phyloP scores from a whole-genome alignment of 768 basidiomycete genomes.

The Termitomyces bulborhizus region DNA sequence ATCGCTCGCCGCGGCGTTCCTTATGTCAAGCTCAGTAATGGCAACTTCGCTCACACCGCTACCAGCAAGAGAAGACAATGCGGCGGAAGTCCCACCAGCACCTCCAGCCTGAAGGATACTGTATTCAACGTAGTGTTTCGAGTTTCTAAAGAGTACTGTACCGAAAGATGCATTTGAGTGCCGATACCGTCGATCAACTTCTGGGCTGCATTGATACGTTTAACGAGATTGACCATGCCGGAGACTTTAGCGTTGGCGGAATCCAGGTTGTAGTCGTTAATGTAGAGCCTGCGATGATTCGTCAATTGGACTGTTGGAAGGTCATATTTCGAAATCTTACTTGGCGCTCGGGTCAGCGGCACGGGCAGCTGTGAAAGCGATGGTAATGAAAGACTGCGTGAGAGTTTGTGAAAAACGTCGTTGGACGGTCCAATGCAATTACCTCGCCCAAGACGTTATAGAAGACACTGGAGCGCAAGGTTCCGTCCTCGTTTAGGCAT shows the following conservation, averaged over 20 bases:
- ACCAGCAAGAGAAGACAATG: not conserved
- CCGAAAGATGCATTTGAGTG: conserved; percentile 40
- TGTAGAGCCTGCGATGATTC: conserved; percentile 21
- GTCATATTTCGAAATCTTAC: conserved; percentile 14
- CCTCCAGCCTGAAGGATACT: not conserved
- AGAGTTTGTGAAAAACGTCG: not conserved
- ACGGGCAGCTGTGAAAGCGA: conserved; percentile 46
- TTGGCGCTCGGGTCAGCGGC: conserved; percentile 43
- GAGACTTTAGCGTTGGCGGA: conserved; percentile 40
- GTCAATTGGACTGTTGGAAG: not conserved
- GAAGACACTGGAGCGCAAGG: conserved; percentile 40
- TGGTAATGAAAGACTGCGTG: conserved; percentile 36
- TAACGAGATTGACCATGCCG: conserved; percentile 33
- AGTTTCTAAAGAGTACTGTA: conserved; percentile 2
- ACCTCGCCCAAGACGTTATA: conserved; percentile 42
- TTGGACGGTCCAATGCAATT: not conserved
- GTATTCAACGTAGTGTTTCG: not conserved
- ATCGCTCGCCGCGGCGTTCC: conserved; percentile 22
- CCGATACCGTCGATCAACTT: conserved; percentile 45
- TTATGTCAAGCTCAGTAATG: conserved; percentile 44
- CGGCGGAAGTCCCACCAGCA: not conserved
- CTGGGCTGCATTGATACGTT: conserved; percentile 28
- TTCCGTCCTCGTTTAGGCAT: conserved; percentile 32
- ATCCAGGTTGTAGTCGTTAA: conserved; percentile 45
- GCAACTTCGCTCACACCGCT: conserved; percentile 31